phyloP scores from a whole-genome alignment of 768 basidiomycete genomes.

The Pisolithus sp. region DNA sequence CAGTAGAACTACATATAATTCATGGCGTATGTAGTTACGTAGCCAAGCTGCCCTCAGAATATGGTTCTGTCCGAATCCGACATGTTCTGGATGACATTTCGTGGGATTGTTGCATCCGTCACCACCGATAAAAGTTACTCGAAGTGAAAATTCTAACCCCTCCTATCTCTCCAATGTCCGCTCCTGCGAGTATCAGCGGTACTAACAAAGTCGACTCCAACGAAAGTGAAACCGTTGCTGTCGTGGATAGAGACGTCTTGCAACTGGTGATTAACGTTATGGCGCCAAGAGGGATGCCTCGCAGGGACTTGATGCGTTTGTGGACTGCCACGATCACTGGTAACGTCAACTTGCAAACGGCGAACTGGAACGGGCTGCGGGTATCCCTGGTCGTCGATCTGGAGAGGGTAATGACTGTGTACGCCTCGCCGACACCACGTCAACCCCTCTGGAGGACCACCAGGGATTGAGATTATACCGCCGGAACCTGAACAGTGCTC shows the following conservation, averaged over 20 bases:
- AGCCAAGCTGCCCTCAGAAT: no score
- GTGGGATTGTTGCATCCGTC: constrained; percentile 10
- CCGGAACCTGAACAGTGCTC: constrained; percentile 95
- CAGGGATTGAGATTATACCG: constrained; percentile 94
- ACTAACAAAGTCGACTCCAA: constrained; percentile 8
- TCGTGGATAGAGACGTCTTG: constrained; percentile 41
- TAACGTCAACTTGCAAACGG: constrained; percentile 66
- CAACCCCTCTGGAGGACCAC: constrained; percentile 24
- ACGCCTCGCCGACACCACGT: constrained; percentile 11
- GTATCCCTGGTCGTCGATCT: constrained; percentile 57
- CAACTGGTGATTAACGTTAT: constrained; percentile 48
- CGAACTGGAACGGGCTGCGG: constrained; percentile 80
- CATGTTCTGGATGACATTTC: constrained; percentile 1
- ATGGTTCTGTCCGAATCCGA: no score
- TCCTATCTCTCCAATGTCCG: constrained; percentile 17
- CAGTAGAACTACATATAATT: constrained; percentile 11
- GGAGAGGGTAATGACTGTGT: constrained; percentile 10
- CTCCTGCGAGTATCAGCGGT: constrained; percentile 8
- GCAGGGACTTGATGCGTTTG: constrained; percentile 23
- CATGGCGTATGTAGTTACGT: no score
- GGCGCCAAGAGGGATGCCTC: constrained; percentile 23
- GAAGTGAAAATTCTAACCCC: constrained; percentile 13
- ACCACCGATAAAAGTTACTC: constrained; percentile 20
- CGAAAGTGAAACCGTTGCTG: constrained; percentile 20
- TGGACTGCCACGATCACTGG: constrained; percentile 41